phyloP scores from a whole-genome alignment of 192 early-diverging fungal genomes.

The Entomortierella chlamydospora region DNA sequence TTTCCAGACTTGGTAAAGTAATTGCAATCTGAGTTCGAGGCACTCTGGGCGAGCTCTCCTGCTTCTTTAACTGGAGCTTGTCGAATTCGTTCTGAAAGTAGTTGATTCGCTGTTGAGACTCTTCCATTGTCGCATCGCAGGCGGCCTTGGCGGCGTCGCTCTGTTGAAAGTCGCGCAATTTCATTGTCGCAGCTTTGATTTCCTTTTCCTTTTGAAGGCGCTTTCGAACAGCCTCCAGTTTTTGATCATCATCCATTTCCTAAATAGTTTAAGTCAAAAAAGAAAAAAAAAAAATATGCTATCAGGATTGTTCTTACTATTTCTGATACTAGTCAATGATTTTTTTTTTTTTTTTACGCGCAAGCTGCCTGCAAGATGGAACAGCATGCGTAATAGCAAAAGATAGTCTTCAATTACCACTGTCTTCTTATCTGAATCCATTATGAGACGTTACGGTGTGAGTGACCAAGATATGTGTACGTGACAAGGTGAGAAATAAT shows the following conservation, averaged over 20 bases:
- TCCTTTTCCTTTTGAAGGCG: slow-evolving; percentile 55
- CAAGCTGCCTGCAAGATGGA: too few relatives aligned
- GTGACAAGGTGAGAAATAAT: not conserved
- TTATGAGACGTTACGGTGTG: not conserved
- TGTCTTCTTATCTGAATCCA: slow-evolving; percentile 1
- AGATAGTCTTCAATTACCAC: too few relatives aligned
- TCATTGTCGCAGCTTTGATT: slow-evolving; percentile 51
- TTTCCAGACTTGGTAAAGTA: slow-evolving; percentile 36
- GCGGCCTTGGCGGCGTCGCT: slow-evolving; percentile 62
- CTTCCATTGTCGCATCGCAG: slow-evolving; percentile 77
- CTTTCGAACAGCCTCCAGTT: slow-evolving; percentile 45
- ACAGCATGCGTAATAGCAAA: too few relatives aligned
- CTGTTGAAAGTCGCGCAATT: slow-evolving; percentile 44
- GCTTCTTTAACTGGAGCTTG: slow-evolving; percentile 61
- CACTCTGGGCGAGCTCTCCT: slow-evolving; percentile 21
- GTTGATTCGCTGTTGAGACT: slow-evolving; percentile 73
- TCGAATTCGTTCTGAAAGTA: slow-evolving; percentile 76
- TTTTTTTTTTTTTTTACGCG: too few relatives aligned
- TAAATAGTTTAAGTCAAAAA: slow-evolving; percentile 5
- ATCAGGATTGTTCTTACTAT: too few relatives aligned
- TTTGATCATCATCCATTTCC: slow-evolving; percentile 50
- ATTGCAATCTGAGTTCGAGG: slow-evolving; percentile 28
- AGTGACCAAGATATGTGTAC: not conserved
- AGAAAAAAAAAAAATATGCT: not conserved
- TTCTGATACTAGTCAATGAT: too few relatives aligned